phyloP scores from a whole-genome alignment of 75 land plant genomes.

The Cupressus sempervirens region DNA sequence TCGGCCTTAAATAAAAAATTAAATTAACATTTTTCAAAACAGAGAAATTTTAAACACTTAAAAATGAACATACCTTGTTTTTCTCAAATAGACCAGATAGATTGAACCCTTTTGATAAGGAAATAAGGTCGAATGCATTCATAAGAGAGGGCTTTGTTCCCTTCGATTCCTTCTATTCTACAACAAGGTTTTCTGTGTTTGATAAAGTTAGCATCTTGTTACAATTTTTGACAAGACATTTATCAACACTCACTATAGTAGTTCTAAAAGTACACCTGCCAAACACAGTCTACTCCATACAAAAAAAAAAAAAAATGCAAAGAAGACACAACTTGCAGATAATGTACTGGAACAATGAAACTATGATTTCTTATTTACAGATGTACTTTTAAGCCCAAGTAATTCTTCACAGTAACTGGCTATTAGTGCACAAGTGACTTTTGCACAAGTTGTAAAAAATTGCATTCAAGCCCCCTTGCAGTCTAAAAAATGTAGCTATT shows the following conservation, averaged over 20 bases:
- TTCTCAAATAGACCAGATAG: conserved; percentile 37
- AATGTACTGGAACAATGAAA: not conserved
- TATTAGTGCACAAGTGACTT: not conserved
- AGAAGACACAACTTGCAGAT: not conserved
- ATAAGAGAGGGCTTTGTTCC: conserved; percentile 21
- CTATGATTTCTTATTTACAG: not conserved
- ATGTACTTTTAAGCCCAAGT: not conserved
- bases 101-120: conserved; percentile 29
- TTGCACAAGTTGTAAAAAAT: not conserved
- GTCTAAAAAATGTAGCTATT: not conserved
- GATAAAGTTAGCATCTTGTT: conserved; percentile 8
- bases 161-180: conserved; percentile 27
- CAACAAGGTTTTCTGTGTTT: conserved; percentile 31
- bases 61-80: conserved; percentile 17
- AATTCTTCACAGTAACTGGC: not conserved
- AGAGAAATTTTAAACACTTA: not conserved
- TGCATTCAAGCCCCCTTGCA: not conserved
- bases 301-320: not conserved
- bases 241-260: not conserved
- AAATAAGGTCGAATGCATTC: conserved; percentile 42
- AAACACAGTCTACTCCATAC: not conserved
- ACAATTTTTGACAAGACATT: not conserved
- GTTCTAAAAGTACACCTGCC: not conserved
- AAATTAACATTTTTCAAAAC: too few species aligned
- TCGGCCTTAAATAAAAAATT: too few species aligned